Evolutionary conservation across 768 basidiomycete genomes (phyloP), one percentile per base, ranked within the genome.

Genomic region (Dacryopinax primogenitus): DNA sequence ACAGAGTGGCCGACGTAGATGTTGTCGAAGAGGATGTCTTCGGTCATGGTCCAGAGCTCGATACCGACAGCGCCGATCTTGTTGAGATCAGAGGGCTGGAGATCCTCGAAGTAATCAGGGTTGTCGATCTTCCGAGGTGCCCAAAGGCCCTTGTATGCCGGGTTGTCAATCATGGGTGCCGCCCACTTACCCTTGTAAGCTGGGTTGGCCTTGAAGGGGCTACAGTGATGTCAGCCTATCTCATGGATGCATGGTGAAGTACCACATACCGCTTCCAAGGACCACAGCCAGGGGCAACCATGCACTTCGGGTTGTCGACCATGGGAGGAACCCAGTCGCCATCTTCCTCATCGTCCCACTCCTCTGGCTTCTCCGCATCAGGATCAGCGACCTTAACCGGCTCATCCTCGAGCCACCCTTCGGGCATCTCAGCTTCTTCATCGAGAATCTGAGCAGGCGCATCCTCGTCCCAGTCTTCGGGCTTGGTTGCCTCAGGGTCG

Each of bases 261-360:
- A 61, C 68, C 7, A 71, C 79, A 35, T 74, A 89, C 85, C 83
- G 84, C 73, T 86, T 86, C 95, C 95, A 99, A 76, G 87, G 86
- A 72, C 96, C 96, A 72, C 96, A 99, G 32, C 96, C 96, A 71
- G 92, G 84, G 67, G 85, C 94, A 65, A 86, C 88, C 68, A 84
- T 79, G 73, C 96, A 98, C 74, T 85, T 88, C 68, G 95, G 90
- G 83, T 99, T 99, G 66, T 82, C 77, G 65, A 98, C 80, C 65
- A 84, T 85, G 33, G 96, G 94, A 6, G 94, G 82, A 69, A 98
- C 84, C 93, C 93, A 99, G 73, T 98, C 95, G 75, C 96, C 96
- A 70, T 99, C 95, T 74, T 98, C 96, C 73, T 97, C 96, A 71
- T 97, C 95, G 72, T 96, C 93, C 96, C 96, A 99, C 76, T 99